These are phyloP conservation scores for Earliella scabrosa DNA, from an alignment of 1,284 basidiomycete species.

Conservation along the genomic window DNA sequence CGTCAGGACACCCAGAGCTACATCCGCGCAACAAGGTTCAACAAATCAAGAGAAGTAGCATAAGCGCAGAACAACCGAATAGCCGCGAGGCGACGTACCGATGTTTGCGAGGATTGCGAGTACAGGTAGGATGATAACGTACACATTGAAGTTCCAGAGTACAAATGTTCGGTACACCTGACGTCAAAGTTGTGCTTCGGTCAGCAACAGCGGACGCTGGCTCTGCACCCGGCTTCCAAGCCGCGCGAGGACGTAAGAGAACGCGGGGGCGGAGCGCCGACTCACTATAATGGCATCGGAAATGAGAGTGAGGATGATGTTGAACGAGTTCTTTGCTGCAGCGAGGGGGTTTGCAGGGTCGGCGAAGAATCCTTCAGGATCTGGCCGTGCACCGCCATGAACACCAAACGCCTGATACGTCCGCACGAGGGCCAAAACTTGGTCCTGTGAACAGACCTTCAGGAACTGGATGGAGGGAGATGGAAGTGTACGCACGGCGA, in stretches of 20 bases:
- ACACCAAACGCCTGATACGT: conserved; percentile 7
- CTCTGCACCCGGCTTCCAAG: neutral
- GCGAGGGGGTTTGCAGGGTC: conserved; percentile 2
- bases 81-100: conserved; percentile 3
- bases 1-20: conserved; percentile 10
- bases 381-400: neutral
- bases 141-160: conserved; percentile 6
- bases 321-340: conserved; percentile 8
- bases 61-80: too few relatives aligned
- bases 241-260: neutral
- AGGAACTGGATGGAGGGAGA: too few relatives aligned
- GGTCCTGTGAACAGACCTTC: neutral
- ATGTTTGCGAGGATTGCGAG: neutral
- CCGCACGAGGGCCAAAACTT: conserved; percentile 1
- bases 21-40: neutral
- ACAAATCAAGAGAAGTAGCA: too few relatives aligned
- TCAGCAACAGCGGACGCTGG: neutral
- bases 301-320: conserved; percentile 6
- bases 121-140: conserved; percentile 1
- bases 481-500: conserved; percentile 1
- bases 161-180: conserved; percentile 14
- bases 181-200: neutral
- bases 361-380: conserved; percentile 4
- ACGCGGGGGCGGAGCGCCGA: neutral
- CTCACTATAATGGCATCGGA: conserved; percentile 14